Evolutionary conservation across 164 flowering plant genomes (phyloP).

Genomic region (Nelumbo lutea): DNA sequence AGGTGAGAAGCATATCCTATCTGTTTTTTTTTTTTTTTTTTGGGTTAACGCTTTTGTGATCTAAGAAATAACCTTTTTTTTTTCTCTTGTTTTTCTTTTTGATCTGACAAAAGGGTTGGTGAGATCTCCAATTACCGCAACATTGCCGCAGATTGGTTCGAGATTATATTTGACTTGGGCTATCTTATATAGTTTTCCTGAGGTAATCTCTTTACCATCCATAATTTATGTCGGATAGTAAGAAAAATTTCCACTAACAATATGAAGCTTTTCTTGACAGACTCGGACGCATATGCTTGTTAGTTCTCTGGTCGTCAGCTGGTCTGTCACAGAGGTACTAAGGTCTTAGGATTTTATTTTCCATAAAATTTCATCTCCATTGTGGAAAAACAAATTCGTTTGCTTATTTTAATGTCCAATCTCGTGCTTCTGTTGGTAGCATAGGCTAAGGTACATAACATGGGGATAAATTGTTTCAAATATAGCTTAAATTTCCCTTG

Average conservation of each 20-base stretch:
- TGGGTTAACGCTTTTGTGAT: too few species aligned
- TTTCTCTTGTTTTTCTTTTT: constrained; percentile 1
- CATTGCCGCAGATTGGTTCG: constrained; percentile 88
- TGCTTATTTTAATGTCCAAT: too few species aligned
- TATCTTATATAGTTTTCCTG: constrained; percentile 83
- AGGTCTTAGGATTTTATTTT: not conserved
- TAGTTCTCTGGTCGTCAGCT: constrained; percentile 82
- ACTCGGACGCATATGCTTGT: constrained; percentile 60
- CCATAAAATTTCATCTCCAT: not conserved
- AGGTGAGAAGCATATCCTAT: constrained; percentile 35
- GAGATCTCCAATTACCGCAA: constrained; percentile 87
- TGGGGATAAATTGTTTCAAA: too few species aligned
- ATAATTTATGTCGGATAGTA: not conserved
- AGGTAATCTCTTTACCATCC: constrained; percentile 35
- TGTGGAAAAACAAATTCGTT: too few species aligned
- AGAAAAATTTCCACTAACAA: not conserved
- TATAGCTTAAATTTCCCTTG: too few species aligned
- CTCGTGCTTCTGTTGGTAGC: too few species aligned
- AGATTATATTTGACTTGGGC: constrained; percentile 84
- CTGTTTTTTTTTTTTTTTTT: not conserved
- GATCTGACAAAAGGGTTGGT: constrained; percentile 57
- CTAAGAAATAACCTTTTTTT: not conserved
- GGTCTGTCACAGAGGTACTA: constrained; percentile 87
- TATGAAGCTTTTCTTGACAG: constrained; percentile 29
- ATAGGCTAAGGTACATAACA: too few species aligned